Evolutionary conservation across 306 rosid species (phyloP).

Genomic region (Cucumis melo): DNA sequence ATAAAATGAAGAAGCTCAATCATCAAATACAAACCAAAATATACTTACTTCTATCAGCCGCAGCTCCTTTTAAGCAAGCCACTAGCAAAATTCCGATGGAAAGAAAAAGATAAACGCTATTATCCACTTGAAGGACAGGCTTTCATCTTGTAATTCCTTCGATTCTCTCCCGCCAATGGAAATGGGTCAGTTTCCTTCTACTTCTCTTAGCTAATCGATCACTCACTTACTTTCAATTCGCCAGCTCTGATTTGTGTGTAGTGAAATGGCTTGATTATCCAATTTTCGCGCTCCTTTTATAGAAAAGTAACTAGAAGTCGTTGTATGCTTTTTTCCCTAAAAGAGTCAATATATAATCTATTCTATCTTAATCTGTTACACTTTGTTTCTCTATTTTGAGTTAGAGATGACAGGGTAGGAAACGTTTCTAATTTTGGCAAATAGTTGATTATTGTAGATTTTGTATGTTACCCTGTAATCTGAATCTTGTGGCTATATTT

Average conservation of each 20-base stretch:
- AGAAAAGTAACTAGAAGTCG: background rate
- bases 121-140: background rate
- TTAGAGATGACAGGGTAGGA: background rate
- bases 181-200: background rate
- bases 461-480: background rate
- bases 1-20: background rate
- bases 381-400: background rate
- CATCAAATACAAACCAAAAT: background rate
- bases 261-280: background rate
- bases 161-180: background rate
- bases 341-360: background rate
- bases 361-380: background rate
- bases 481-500: background rate
- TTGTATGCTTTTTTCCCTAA: background rate
- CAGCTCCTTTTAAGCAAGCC: background rate
- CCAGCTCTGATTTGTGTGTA: background rate
- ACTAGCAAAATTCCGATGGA: background rate
- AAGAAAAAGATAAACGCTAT: background rate
- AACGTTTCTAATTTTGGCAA: background rate
- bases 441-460: background rate
- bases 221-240: background rate
- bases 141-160: background rate
- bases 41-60: too few species aligned
- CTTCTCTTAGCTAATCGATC: background rate
- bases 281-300: background rate